Base-by-base conservation (phyloP, 73 alveolate genomes). In the Blepharisma stoltei region DNA sequence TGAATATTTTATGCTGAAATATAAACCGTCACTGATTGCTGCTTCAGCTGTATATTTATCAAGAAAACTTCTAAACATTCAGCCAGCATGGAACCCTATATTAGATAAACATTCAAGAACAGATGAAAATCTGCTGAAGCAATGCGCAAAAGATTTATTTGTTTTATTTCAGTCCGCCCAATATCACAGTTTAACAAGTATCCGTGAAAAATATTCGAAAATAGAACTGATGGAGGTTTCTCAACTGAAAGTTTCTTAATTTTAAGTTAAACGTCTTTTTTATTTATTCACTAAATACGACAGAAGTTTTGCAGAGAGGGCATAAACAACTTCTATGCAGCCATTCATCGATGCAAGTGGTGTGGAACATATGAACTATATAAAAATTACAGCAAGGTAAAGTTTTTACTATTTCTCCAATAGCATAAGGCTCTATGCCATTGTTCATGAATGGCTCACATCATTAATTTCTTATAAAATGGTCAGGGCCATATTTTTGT, bases 1-100 rank as follows among this genome's bases (percentile, higher is more conserved):
- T 54, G 92, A 90, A 82, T 90, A 83, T 82, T 75, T 84, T 52
- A 92, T 90, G 94, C 71, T 81, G 18, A 83, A 87, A 86, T 88
- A 86, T 73, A 54, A 68, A 53, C 87, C 87, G 20, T 83, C 94
- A 27, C 43, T 76, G 43, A 50, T 81, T 48, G 95, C 98, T 18
- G 93, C 98, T 6, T 78, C 90, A 60, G 95, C 94, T 23, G 53
- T 87, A 9, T 92, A 54, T 69, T 32, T 68, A 43, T 54, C 91
- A 20, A 14, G 23, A 8, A 14, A 14, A n/a, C 46, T 60, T 9
- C 73, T 14, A 0, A 60, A 14, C 5, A 60, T 14, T 8, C 18
- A 38, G 14, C 46, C 11, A n/a, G 23, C 45, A 11, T 60, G 73
- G 47, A 60, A 60, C 2, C 49, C 45, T 25, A 38, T 14, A 32